These are phyloP conservation scores for Cryptomeria japonica DNA, from an alignment of 75 land plant genomes.

Conservation along the genomic window DNA sequence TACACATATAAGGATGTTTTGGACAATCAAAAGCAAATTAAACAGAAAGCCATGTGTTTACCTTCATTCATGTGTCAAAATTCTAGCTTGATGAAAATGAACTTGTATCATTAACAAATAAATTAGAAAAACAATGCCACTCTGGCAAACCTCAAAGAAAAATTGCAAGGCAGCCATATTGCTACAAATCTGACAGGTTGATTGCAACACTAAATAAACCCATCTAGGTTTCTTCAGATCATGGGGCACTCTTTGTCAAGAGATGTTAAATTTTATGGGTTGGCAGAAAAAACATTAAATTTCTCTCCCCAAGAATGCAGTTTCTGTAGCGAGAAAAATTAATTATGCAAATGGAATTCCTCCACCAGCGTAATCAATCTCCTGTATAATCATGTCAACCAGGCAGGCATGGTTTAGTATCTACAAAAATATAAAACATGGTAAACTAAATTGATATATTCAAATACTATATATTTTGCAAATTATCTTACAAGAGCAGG, in stretches of 20 bases:
- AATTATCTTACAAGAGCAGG: conserved; percentile 68
- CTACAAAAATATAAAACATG: neutral
- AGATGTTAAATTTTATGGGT: neutral
- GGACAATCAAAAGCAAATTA: neutral
- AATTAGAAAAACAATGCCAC: neutral
- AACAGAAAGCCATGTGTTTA: neutral
- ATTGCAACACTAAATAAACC: neutral
- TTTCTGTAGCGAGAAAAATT: neutral
- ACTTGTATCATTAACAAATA: neutral
- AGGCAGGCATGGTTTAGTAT: neutral
- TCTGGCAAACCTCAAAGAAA: neutral
- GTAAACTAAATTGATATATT: neutral
- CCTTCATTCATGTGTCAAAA: neutral
- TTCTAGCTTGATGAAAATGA: neutral
- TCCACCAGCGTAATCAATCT: conserved; percentile 82
- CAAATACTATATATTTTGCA: neutral
- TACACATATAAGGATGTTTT: neutral
- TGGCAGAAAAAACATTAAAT: neutral
- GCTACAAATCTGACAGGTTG: neutral
- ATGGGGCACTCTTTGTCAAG: neutral
- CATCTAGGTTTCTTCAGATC: neutral
- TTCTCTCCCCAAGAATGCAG: neutral
- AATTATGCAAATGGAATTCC: conserved; percentile 33
- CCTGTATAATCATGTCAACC: conserved; percentile 29
- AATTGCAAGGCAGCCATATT: neutral